Conservation (phyloP, 148 eudicot species). For the Rhododendron vialii region DNA sequence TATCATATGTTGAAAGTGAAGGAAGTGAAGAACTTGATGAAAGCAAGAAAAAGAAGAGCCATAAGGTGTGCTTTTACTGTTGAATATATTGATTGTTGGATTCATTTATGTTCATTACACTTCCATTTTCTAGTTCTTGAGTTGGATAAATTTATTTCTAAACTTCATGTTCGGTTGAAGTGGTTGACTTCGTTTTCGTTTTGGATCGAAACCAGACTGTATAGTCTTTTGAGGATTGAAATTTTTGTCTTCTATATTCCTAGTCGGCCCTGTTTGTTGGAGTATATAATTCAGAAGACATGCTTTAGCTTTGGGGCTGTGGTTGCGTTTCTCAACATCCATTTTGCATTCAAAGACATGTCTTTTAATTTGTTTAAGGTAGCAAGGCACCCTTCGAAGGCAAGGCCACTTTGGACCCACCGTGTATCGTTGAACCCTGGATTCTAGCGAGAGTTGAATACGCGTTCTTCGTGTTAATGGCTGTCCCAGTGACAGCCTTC, state of each 20-base stretch:
- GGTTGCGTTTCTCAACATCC: neutral
- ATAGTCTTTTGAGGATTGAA: neutral
- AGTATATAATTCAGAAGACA: neutral
- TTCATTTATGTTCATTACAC: neutral
- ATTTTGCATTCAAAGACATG: neutral
- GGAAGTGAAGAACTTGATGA: conserved; percentile 91
- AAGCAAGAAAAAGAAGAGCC: conserved; percentile 59
- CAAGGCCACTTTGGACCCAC: neutral
- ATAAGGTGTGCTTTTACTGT: conserved; percentile 49
- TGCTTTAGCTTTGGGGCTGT: neutral
- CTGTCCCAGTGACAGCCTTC: neutral
- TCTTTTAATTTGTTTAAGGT: neutral
- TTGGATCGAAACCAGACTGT: neutral
- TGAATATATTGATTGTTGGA: conserved; percentile 5
- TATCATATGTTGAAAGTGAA: conserved; percentile 92
- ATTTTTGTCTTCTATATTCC: neutral
- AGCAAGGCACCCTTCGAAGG: neutral
- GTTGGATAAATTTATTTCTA: neutral
- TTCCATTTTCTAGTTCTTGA: neutral
- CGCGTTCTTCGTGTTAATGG: neutral
- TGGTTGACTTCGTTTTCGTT: neutral
- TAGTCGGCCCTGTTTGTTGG: neutral
- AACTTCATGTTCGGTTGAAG: neutral
- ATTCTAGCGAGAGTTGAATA: neutral
- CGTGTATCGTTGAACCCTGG: neutral